Conservation (phyloP, 306 rosid species). For the Ochetophila trinervis region DNA sequence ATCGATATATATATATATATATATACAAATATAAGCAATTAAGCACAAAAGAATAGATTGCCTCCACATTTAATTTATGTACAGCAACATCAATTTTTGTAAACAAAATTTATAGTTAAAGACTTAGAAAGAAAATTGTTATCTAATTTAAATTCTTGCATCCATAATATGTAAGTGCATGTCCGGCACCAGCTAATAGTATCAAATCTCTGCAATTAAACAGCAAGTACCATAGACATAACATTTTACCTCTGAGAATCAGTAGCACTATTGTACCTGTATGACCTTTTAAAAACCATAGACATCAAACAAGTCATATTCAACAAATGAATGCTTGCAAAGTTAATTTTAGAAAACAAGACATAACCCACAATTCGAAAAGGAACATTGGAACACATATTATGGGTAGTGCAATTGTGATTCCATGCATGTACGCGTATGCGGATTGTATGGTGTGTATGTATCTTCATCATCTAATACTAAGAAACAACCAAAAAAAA, state of each 20-base stretch:
- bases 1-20: no score
- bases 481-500: not conserved
- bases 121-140: conserved; percentile 17
- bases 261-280: conserved; percentile 22
- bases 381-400: not conserved
- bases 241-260: conserved; percentile 21
- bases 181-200: not conserved
- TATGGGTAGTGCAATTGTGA: not conserved
- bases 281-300: conserved; percentile 17
- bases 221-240: conserved; percentile 11
- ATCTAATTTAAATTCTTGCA: conserved; percentile 6
- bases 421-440: not conserved
- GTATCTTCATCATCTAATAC: not conserved
- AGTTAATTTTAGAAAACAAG: not conserved
- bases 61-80: conserved; percentile 5
- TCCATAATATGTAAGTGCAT: not conserved
- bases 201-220: not conserved
- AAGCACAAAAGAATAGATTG: no score
- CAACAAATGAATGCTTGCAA: conserved; percentile 3
- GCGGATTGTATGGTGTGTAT: not conserved
- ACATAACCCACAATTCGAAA: not conserved
- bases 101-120: conserved; percentile 7
- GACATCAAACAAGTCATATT: conserved; percentile 22
- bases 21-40: no score
- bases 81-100: conserved; percentile 7